phyloP scores from a whole-genome alignment of 495 filamentous ascomycete genomes.

The Pseudotulostoma volvatum region DNA sequence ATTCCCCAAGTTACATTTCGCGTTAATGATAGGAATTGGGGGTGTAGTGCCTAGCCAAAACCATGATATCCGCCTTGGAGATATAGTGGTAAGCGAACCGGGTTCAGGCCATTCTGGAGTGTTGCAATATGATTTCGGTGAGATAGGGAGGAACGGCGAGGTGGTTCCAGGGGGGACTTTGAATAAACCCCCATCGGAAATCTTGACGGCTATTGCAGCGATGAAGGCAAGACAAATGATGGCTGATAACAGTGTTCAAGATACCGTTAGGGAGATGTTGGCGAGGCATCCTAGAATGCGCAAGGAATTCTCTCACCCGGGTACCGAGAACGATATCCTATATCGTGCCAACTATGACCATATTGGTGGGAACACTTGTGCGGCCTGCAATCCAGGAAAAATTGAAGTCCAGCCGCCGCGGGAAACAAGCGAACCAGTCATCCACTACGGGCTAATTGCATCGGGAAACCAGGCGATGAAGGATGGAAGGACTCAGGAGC shows the following conservation, averaged over 20 bases:
- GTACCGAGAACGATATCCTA: neutral
- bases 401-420: neutral
- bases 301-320: neutral
- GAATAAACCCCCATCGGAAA: slow-evolving; percentile 5
- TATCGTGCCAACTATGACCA: neutral
- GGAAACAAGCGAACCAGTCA: slow-evolving; percentile 5
- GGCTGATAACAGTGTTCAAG: neutral
- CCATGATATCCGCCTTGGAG: slow-evolving; percentile 17
- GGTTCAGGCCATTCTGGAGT: slow-evolving; percentile 10
- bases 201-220: slow-evolving; percentile 5
- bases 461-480: slow-evolving; percentile 15
- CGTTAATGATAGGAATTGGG: slow-evolving; percentile 27
- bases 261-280: neutral
- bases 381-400: neutral
- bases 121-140: slow-evolving; percentile 22
- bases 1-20: slow-evolving; percentile 17
- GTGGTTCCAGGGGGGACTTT: slow-evolving; percentile 2
- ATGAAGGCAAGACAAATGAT: too few species aligned
- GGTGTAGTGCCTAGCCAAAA: slow-evolving; percentile 14
- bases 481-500: slow-evolving; percentile 6
- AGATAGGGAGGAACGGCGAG: slow-evolving; percentile 1
- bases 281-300: neutral
- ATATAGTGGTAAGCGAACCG: slow-evolving; percentile 21
- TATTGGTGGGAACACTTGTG: neutral
- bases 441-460: slow-evolving; percentile 16